phyloP scores from a whole-genome alignment of 768 basidiomycete species.

The Trametes cinnabarina region DNA sequence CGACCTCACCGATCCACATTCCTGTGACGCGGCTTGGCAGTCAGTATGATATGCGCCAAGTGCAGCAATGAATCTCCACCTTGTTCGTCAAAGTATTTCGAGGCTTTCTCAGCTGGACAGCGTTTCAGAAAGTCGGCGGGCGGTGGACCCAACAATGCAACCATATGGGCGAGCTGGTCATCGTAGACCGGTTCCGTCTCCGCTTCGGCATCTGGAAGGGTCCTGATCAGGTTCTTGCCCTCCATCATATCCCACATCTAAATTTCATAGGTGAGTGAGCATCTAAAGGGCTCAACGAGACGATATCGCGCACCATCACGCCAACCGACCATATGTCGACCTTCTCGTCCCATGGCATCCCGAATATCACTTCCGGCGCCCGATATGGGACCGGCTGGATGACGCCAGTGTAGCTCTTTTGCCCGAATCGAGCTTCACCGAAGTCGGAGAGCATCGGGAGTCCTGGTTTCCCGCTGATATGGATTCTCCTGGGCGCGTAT shows the following conservation, averaged over 20 bases:
- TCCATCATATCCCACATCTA: conserved; percentile 17
- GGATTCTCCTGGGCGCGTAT: conserved; percentile 5
- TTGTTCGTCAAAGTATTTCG: conserved; percentile 11
- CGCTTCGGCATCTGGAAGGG: not conserved
- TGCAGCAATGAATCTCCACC: conserved; percentile 35
- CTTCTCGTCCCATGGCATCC: conserved; percentile 25
- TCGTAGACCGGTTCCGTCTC: not conserved
- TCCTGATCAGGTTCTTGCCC: conserved; percentile 7
- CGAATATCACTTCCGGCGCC: conserved; percentile 32
- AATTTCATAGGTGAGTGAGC: not conserved
- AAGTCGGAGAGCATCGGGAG: conserved; percentile 24
- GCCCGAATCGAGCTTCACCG: conserved; percentile 22
- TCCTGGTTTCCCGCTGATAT: not conserved
- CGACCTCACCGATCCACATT: conserved; percentile 5
- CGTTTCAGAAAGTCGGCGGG: conserved; percentile 17
- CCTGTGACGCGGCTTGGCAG: not conserved
- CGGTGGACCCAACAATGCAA: conserved; percentile 17
- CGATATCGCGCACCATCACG: conserved; percentile 24
- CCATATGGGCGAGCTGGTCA: conserved; percentile 18
- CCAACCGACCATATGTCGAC: conserved; percentile 35
- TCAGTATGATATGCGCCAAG: not conserved
- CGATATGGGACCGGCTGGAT: conserved; percentile 31
- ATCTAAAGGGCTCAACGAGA: not conserved
- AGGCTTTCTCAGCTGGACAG: not conserved
- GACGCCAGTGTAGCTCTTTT: not conserved